A percentile compares a stretch with the other conserved stretches of the same genome.
Conservation (phyloP, 1,284 basidiomycete genomes). For the Pyrrhoderma lamaoense region DNA sequence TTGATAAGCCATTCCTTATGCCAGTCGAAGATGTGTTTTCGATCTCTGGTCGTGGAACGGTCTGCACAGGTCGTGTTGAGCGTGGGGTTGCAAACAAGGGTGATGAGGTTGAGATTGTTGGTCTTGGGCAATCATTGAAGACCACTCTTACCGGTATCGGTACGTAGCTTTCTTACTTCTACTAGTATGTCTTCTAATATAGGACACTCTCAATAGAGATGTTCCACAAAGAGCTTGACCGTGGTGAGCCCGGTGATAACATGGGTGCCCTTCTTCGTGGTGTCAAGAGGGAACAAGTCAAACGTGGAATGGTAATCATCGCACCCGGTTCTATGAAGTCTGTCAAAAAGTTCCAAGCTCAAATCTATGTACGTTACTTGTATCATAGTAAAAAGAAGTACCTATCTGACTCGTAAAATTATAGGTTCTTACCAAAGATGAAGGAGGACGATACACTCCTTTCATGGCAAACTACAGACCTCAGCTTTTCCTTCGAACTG, state of each 20-base stretch:
- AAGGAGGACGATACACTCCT: conserved; percentile 94
- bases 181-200: conserved; percentile 1
- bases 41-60: conserved; percentile 97
- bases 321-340: conserved; percentile 92
- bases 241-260: conserved; percentile 98
- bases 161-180: conserved; percentile 30
- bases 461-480: conserved; percentile 97
- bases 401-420: conserved; percentile 4
- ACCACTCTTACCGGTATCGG: conserved; percentile 95
- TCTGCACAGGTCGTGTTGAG: conserved; percentile 93
- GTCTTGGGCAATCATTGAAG: conserved; percentile 80
- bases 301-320: conserved; percentile 89
- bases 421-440: conserved; percentile 90
- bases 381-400: not conserved
- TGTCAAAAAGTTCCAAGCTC: conserved; percentile 90
- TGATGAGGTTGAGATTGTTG: conserved; percentile 90
- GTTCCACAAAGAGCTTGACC: conserved; percentile 99
- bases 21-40: conserved; percentile 97
- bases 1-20: conserved; percentile 98
- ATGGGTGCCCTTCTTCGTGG: conserved; percentile 98
- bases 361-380: conserved; percentile 65
- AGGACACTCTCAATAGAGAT: conserved; percentile 63
- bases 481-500: conserved; percentile 94
- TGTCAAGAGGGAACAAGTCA: conserved; percentile 94
- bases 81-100: conserved; percentile 92